Base-by-base conservation (phyloP, 139 green algal species). In the Ettlia oleoabundans region DNA sequence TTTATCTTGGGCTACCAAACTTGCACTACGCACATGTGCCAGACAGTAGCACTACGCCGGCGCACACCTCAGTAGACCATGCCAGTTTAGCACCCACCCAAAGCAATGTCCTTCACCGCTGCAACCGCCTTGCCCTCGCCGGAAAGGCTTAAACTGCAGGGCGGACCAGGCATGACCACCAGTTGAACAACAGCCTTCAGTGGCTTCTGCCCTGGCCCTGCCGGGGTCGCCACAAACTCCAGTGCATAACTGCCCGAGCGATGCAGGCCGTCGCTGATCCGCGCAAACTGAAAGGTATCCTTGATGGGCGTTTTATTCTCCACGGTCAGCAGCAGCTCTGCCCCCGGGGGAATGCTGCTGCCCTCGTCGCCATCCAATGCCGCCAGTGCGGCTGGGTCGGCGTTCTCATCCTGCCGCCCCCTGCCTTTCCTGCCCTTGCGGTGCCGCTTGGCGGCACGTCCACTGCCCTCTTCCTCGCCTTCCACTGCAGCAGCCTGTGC, bases 151-250 rank as follows among this genome's bases (percentile, higher is more conserved):
- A 93, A 80, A 61, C 61, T 81, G 19, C 64, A 75, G 22, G 89
- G 35, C 0, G 82, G 33, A 1, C 88, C 91, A 2, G 92, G 64
- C 13, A 61, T 30, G 22, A 92, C 92, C 10, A 68, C 37, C 26
- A 95, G 58, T n/a, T 21, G 52, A 30, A 84, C 74, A n/a, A 76
- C 38, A 3, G 41, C 3, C 0, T 35, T 66, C 28, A 91, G 80
- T 13, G 76, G 35, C n/a, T 35, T 62, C 74, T 71, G 78, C 21
- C 75, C 80, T 10, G 87, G 85, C 19, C 87, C 66, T 19, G 87
- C 81, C 18, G 92, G 92, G 52, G 86, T 35, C 62, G 93, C 65
- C 64, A 32, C 43, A 83, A 92, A 95, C 78, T 92, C 86, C 52
- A 94, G 82, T 2, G 81, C 76, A 41, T 93, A 95, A 22, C 53